Percentiles rank a stretch among this genome's conserved stretches.
Evolutionary conservation across 2,329 filamentous ascomycete genomes (phyloP).

Genomic region (Alternaria tenuissima): DNA sequence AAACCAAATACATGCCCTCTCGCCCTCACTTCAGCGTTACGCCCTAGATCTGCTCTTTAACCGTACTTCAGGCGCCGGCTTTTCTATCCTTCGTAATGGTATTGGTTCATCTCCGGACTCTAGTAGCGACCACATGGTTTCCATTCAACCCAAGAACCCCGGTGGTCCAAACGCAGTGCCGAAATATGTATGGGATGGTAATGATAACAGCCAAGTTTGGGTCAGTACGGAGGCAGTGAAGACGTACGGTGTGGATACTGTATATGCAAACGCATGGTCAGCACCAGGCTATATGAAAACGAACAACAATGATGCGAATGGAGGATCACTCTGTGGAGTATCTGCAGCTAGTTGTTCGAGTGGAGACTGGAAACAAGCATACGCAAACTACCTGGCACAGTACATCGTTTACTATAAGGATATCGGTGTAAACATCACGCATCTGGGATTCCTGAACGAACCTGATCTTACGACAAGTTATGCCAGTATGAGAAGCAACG

Average conservation of each 20-base stretch:
- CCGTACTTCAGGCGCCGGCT: slow-evolving; percentile 55
- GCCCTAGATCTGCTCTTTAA: slow-evolving; percentile 58
- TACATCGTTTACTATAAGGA: slow-evolving; percentile 56
- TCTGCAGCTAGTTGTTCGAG: slow-evolving; percentile 51
- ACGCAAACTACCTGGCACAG: slow-evolving; percentile 59
- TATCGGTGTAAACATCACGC: slow-evolving; percentile 52
- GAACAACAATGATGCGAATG: slow-evolving; percentile 56
- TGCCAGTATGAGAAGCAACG: slow-evolving; percentile 56
- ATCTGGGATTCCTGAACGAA: slow-evolving; percentile 58
- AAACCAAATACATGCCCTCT: slow-evolving; percentile 54
- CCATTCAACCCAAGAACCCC: slow-evolving; percentile 38
- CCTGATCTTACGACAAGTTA: slow-evolving; percentile 50
- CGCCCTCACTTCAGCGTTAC: slow-evolving; percentile 49
- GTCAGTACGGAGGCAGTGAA: slow-evolving; percentile 59
- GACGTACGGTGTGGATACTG: slow-evolving; percentile 54
- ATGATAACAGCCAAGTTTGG: slow-evolving; percentile 59
- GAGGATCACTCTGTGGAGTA: slow-evolving; percentile 59
- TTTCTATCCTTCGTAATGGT: slow-evolving; percentile 57
- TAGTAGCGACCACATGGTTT: slow-evolving; percentile 50
- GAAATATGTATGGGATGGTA: slow-evolving; percentile 42
- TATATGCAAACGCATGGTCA: slow-evolving; percentile 61
- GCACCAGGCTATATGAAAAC: slow-evolving; percentile 63
- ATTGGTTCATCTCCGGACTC: slow-evolving; percentile 57
- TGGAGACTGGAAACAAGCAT: slow-evolving; percentile 60
- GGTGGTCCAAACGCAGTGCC: slow-evolving; percentile 34